Evolutionary conservation across 148 eudicot genomes (phyloP), one percentile per base, ranked within the genome.

Genomic region (Persicaria maculosa): DNA sequence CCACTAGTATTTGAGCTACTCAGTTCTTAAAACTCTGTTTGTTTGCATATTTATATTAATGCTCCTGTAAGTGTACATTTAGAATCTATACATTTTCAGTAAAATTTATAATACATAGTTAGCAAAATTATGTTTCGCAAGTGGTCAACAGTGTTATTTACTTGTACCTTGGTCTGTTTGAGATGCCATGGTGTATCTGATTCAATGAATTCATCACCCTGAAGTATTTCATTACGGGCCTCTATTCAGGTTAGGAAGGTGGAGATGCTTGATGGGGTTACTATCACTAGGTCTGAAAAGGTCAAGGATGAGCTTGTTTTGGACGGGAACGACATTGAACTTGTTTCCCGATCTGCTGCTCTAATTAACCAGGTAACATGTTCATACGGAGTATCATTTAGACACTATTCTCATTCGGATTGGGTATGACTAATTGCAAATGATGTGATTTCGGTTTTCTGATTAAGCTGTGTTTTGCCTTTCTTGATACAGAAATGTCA

Each of bases 331-430:
- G 73, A 71, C 54, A 71, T 71, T 71, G 73, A 71, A 5, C 73
- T 71, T 47, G 73, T 71, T 11, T 71, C 73, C 73, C 50, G 73
- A 71, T 71, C 73, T 45, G 73, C 73, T 19, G 73, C 73, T 71
- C 53, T 71, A 2, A 71, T 71, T 14, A 71, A 71, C 53, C 73
- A 71, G 73, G 73, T 71, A 47, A 65, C 14, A 0, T 57, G 68
- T 12, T 36, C 31, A 16, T 45, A 22, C 25, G 25, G 25, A 22
- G 25, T 22, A 17, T 19, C 45, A 1, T 7, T 8, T 10, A 31
- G 44, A 9, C 44, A 16, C 20, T 16, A 16, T 54, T 54, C 22
- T 15, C 59, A 15, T 12, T 25, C 16, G 4, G 4, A 14, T 65
- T 65, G 8, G 15, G 47, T 7, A 36, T 65, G 62, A 6, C 62